A percentile compares a stretch with the other conserved stretches of the same genome.
These are phyloP conservation scores for Astragalus glycyphyllos DNA, from an alignment of 306 rosid genomes.

Conservation along the genomic window DNA sequence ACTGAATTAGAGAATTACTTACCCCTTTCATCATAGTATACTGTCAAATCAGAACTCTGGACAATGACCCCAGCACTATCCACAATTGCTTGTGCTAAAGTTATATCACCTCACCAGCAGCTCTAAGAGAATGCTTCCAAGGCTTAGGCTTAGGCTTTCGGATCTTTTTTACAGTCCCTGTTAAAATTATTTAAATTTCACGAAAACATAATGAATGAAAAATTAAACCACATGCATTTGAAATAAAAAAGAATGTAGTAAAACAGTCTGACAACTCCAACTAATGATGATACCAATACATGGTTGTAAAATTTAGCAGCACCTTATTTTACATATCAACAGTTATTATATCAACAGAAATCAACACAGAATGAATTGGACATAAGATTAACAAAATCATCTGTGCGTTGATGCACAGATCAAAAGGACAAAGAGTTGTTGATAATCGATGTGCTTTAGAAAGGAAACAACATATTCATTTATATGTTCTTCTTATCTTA, in stretches of 20 bases:
- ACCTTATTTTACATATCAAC: background rate
- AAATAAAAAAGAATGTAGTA: conserved; percentile 4
- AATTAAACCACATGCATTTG: background rate
- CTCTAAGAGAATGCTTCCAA: too few species aligned
- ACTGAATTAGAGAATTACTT: too few species aligned
- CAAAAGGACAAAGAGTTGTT: background rate
- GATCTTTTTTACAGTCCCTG: too few species aligned
- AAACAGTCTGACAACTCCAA: background rate
- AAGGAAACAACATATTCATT: conserved; percentile 14
- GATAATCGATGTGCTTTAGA: background rate
- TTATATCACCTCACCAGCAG: too few species aligned
- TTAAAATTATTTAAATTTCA: too few species aligned
- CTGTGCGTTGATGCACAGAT: conserved; percentile 8
- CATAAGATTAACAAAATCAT: conserved; percentile 10
- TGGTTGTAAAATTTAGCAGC: background rate
- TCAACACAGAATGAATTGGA: conserved; percentile 2
- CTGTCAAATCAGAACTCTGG: too few species aligned
- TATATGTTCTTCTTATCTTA: conserved; percentile 1
- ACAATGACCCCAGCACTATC: too few species aligned
- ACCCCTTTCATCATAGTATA: too few species aligned
- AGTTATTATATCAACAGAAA: conserved; percentile 11
- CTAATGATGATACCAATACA: conserved; percentile 8
- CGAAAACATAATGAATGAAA: too few species aligned
- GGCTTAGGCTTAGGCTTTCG: too few species aligned
- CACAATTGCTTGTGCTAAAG: too few species aligned